These are phyloP conservation scores for Heterobasidion occidentale DNA, from an alignment of 1,284 basidiomycete genomes.

Conservation along the genomic window DNA sequence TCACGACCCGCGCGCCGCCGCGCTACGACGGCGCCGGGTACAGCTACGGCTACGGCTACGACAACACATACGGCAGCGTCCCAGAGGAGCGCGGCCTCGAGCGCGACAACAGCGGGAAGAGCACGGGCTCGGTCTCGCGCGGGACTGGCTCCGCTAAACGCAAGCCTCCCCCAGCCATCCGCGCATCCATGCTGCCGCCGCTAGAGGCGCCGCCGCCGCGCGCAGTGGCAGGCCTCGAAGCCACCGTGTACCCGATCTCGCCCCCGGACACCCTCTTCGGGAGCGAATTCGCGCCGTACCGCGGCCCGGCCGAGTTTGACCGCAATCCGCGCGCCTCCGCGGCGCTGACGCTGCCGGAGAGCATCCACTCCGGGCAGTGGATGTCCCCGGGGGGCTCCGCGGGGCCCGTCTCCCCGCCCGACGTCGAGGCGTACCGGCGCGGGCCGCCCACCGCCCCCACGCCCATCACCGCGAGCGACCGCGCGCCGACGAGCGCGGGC, in stretches of 20 bases:
- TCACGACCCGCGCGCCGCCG: neutral
- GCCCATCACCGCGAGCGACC: neutral
- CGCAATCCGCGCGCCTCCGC: neutral
- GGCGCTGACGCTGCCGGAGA: neutral
- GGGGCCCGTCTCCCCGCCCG: neutral
- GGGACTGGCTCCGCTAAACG: neutral
- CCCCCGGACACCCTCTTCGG: no score
- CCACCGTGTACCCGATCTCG: no score
- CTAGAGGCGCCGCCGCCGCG: no score
- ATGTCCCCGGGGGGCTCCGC: neutral
- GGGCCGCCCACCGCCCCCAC: neutral
- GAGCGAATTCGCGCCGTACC: no score
- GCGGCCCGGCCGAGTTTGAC: no score
- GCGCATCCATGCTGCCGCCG: no score
- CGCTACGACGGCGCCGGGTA: neutral
- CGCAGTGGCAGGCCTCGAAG: no score
- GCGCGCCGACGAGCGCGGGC: neutral
- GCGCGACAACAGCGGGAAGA: neutral
- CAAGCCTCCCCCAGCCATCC: neutral
- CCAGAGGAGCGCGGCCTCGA: neutral
- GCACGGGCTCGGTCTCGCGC: neutral
- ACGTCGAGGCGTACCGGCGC: constrained; percentile 1
- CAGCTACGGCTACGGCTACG: neutral
- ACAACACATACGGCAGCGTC: neutral
- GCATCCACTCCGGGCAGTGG: constrained; percentile 1